Evolutionary conservation across 768 basidiomycete genomes (phyloP), one percentile per base, ranked within the genome.

Genomic region (Pisolithus marmoratus): DNA sequence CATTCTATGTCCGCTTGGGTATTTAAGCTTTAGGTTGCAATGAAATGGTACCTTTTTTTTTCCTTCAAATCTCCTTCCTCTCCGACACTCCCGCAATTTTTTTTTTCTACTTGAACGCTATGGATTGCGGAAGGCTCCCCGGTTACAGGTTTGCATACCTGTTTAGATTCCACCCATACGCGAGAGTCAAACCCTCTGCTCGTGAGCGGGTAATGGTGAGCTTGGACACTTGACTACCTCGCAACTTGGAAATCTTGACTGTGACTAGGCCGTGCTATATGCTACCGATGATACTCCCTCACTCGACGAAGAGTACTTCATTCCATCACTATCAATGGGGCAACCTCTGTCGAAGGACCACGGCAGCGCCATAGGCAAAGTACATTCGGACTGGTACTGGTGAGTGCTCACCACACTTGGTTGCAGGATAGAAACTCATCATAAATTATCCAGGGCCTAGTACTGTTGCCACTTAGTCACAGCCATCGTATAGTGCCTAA

Each of bases 131-230:
- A 26, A 52, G 48, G 5, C 40, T 57, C 11, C 53, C 53, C 3
- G 48, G 36, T 19, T 57, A 57, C 37, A 45, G 50, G 19, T 45
- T 45, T 1, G 54, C 54, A 5, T 31, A 57, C 29, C 27, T 57
- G 29, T 38, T 55, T 7, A 37, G 56, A 9, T 57, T 45, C 41
- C 54, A 57, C 23, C 56, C 56, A 11, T 54, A 57, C 34, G 46
- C 56, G n/a, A 53, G 56, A 15, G 49, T 51, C 3, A 40, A 44
- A 17, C 53, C 24, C 5, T 47, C 49, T 24, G 40, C 46, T 5
- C 56, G 47, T 15, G 56, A 57, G 29, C 46, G 45, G 3, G 22
- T 51, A 14, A 50, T 51, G 37, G 43, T 51, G 24, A 7, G 50
- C 44, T 34, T 20, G 9, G 15, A 19, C 2, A 46, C 3, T 20